Conservation (phyloP, 805 yeast genomes). For the Wickerhamomyces bisporus region DNA sequence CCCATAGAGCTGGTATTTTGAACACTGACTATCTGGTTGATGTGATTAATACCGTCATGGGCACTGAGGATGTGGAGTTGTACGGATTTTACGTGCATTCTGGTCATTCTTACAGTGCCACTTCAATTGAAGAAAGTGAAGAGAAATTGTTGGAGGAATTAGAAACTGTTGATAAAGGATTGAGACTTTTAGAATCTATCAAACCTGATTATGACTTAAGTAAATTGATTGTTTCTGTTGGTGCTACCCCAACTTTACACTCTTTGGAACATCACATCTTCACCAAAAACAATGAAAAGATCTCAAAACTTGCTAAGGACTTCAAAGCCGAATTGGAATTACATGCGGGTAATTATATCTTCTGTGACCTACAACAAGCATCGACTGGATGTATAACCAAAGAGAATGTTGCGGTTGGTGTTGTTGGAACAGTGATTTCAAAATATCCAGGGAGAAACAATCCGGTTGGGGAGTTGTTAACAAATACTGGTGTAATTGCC, state of each 20-base stretch:
- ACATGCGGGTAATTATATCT: conserved; percentile 78
- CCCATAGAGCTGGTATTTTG: conserved; percentile 59
- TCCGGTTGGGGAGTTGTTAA: conserved; percentile 53
- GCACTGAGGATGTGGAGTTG: conserved; percentile 34
- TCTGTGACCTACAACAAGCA: conserved; percentile 74
- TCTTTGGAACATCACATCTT: conserved; percentile 35
- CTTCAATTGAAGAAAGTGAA: conserved; percentile 41
- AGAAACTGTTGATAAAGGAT: conserved; percentile 50
- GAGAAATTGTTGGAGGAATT: conserved; percentile 51
- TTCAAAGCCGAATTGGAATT: conserved; percentile 49
- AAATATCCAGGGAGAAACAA: conserved; percentile 50
- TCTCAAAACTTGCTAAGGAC: conserved; percentile 13
- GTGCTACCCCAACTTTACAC: conserved; percentile 80
- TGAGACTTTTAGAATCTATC: conserved; percentile 25
- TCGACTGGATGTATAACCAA: conserved; percentile 54
- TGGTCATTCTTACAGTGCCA: conserved; percentile 64
- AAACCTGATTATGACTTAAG: conserved; percentile 34
- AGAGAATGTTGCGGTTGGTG: conserved; percentile 43
- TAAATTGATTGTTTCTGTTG: conserved; percentile 56
- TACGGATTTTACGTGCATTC: conserved; percentile 78
- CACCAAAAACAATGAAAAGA: conserved; percentile 9
- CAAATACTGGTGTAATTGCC: conserved; percentile 71
- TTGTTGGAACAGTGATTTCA: conserved; percentile 56
- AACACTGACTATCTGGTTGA: conserved; percentile 30
- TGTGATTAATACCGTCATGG: conserved; percentile 29